Conservation (phyloP, 306 rosid genomes). For the Dicorynia guianensis region DNA sequence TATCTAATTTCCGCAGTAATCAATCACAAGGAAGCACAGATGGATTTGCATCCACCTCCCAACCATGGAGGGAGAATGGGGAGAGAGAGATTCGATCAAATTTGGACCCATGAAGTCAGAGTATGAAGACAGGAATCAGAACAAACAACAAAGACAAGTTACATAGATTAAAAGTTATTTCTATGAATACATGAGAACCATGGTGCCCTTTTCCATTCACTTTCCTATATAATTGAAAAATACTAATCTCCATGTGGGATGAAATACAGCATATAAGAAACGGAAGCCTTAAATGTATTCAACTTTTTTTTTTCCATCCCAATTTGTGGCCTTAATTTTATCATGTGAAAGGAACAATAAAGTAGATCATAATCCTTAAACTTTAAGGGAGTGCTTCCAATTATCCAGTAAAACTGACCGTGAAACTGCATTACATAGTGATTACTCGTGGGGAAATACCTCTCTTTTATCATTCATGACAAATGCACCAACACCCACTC, state of each 20-base stretch:
- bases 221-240: constrained; percentile 5
- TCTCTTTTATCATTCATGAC: constrained; percentile 67
- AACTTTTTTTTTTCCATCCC: constrained; percentile 14
- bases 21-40: constrained; percentile 13
- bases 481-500: constrained; percentile 78
- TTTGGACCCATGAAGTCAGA: not conserved
- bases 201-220: constrained; percentile 18
- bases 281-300: not conserved
- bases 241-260: constrained; percentile 9
- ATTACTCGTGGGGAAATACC: constrained; percentile 46
- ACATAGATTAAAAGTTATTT: not conserved
- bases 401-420: not conserved
- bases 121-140: constrained; percentile 16
- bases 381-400: constrained; percentile 13
- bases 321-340: constrained; percentile 1
- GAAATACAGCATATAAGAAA: constrained; percentile 17
- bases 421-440: constrained; percentile 10
- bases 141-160: constrained; percentile 23
- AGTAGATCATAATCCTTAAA: constrained; percentile 23
- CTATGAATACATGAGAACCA: constrained; percentile 23
- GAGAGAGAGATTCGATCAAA: not conserved
- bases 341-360: constrained; percentile 9
- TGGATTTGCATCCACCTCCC: constrained; percentile 19
- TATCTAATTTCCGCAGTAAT: constrained; percentile 13
- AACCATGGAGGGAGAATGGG: not conserved